phyloP scores from a whole-genome alignment of 2,329 filamentous ascomycete genomes.

The Neospermospora avenae region DNA sequence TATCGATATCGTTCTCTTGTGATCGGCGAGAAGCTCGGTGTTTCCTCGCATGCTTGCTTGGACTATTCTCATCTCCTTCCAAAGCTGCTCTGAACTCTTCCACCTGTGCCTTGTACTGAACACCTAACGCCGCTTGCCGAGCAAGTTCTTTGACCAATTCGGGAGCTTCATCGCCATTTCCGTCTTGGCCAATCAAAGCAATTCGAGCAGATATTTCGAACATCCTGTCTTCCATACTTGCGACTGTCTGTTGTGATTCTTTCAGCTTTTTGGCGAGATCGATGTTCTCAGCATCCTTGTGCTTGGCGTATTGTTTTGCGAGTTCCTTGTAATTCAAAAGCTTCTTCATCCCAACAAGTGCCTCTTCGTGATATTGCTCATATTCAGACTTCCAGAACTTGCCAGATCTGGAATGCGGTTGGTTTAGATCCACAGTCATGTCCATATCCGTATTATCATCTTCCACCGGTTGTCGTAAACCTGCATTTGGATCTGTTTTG shows the following conservation, averaged over 20 bases:
- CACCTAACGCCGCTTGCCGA: slow-evolving; percentile 54
- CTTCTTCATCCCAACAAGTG: slow-evolving; percentile 71
- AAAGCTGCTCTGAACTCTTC: slow-evolving; percentile 55
- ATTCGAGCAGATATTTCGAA: slow-evolving; percentile 59
- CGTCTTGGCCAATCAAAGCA: slow-evolving; percentile 37
- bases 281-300: slow-evolving; percentile 70
- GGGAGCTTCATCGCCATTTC: slow-evolving; percentile 43
- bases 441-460: slow-evolving; percentile 51
- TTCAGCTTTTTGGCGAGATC: slow-evolving; percentile 63
- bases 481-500: slow-evolving; percentile 13
- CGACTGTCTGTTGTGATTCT: slow-evolving; percentile 64
- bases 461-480: slow-evolving; percentile 13
- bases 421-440: slow-evolving; percentile 66
- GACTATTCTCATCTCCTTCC: slow-evolving; percentile 37
- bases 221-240: slow-evolving; percentile 60
- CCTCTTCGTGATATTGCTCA: slow-evolving; percentile 68
- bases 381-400: slow-evolving; percentile 80
- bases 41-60: slow-evolving; percentile 35
- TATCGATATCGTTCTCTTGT: slow-evolving; percentile 50
- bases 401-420: slow-evolving; percentile 71
- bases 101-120: slow-evolving; percentile 57
- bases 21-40: slow-evolving; percentile 47
- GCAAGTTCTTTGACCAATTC: slow-evolving; percentile 52
- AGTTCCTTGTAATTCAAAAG: slow-evolving; percentile 76
- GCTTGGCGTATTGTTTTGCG: slow-evolving; percentile 73